Conservation (phyloP, 2,329 filamentous ascomycete genomes). For the Furcasterigmium sp. region DNA sequence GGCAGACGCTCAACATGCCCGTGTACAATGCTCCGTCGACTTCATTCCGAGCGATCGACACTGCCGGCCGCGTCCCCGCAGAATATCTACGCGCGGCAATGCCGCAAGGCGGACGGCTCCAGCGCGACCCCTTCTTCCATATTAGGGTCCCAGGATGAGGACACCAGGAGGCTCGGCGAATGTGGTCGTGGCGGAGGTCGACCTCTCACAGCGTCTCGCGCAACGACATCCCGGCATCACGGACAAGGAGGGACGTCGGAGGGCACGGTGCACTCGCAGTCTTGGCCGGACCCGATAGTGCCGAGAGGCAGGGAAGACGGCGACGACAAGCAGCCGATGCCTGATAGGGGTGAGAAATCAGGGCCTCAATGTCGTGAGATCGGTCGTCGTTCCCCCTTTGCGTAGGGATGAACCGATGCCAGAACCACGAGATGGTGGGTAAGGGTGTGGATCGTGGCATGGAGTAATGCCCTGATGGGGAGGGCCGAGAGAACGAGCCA, state of each 20-base stretch:
- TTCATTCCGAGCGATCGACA: background rate
- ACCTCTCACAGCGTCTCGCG: background rate
- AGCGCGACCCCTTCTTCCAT: too few relatives aligned
- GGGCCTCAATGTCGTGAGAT: background rate
- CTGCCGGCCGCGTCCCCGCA: background rate
- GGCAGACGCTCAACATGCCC: too few relatives aligned
- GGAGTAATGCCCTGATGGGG: background rate
- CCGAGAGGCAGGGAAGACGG: constrained; percentile 23
- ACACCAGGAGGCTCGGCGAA: background rate
- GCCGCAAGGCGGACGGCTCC: too few relatives aligned
- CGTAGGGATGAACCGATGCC: background rate
- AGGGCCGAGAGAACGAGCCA: background rate
- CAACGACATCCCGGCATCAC: background rate
- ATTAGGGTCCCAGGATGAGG: too few relatives aligned
- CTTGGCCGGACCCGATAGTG: constrained; percentile 38
- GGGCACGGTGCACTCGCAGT: constrained; percentile 15
- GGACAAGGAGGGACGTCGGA: background rate
- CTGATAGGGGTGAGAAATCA: background rate
- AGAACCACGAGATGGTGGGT: background rate
- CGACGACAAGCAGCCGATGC: too few relatives aligned
- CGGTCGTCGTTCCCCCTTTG: background rate
- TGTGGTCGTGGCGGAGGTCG: background rate
- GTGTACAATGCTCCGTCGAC: too few relatives aligned
- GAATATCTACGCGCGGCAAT: background rate
- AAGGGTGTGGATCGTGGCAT: background rate